Base-by-base conservation (phyloP, 768 basidiomycete genomes). In the Megacollybia marginata region DNA sequence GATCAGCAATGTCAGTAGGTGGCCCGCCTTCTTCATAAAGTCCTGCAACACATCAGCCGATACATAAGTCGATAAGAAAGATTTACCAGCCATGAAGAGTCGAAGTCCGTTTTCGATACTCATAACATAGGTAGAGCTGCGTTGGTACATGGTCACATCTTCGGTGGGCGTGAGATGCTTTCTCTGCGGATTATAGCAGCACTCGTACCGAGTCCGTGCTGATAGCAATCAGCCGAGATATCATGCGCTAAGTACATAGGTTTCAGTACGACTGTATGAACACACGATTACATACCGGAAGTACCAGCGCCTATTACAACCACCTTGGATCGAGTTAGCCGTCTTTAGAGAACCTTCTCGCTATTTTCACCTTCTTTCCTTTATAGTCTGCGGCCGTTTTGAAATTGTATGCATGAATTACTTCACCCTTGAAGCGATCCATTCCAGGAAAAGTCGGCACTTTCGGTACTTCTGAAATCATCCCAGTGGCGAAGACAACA, bases 241-340 rank as follows among this genome's bases (percentile, higher is more conserved):
- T 79, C 78, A 54, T 78, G 76, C 0, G 67, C 74, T 68, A 18
- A 8, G 23, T 6, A 6, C n/a, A n/a, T n/a, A 6, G 23, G 6
- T 6, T 28, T 28, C 23, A 6, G 23, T 28, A 28, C 23, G 23
- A 6, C 23, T 28, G 19, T 3, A 19, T 15, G 38, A 40, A 15
- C 7, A 40, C 19, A 19, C 13, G 28, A 13, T 12, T 4, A 9
- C 12, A 19, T 44, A 10, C 13, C 9, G 12, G 15, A 23, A 32
- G 33, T 83, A 40, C 80, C 79, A 16, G 83, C 75, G 13, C 85
- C 84, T 2, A 88, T 68, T 15, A 87, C 69, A 1, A 85, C 68
- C 5, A 76, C 82, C 55, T 79, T 83, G 23, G 6, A 28, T 28
- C 23, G 6, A 28, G 23, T 28, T 28, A 28, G 23, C 23, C 23